phyloP scores from a whole-genome alignment of 345 rosid genomes.

The Kernera saxatilis region DNA sequence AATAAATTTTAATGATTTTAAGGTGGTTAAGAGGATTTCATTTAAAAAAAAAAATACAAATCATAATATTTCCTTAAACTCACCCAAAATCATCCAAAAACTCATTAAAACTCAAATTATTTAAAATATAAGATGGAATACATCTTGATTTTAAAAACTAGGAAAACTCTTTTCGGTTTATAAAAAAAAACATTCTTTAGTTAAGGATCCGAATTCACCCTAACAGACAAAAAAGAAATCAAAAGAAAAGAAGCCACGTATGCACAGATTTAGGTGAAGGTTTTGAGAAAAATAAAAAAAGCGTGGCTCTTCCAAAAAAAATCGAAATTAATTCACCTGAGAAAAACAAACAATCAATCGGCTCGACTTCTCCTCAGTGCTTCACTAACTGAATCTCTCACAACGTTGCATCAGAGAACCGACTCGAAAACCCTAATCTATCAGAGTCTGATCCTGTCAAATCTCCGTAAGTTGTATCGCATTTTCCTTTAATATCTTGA shows the following conservation, averaged over 20 bases:
- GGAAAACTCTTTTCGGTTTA: too few relatives aligned
- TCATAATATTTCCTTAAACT: too few relatives aligned
- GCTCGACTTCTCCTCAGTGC: neutral
- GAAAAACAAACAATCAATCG: neutral
- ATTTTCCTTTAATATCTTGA: neutral
- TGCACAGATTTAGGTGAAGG: neutral
- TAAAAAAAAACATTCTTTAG: too few relatives aligned
- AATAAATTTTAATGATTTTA: too few relatives aligned
- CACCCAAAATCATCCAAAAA: too few relatives aligned
- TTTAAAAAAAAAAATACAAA: too few relatives aligned
- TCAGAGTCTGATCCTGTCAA: neutral
- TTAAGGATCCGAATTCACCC: too few relatives aligned
- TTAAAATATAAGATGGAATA: too few relatives aligned
- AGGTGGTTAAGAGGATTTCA: too few relatives aligned
- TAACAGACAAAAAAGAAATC: neutral
- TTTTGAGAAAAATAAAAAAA: neutral
- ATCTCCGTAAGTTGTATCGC: constrained; percentile 18
- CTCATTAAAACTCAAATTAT: too few relatives aligned
- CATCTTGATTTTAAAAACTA: too few relatives aligned
- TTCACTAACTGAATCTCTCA: constrained; percentile 10
- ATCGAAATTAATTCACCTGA: neutral
- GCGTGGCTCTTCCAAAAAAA: neutral
- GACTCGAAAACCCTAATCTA: constrained; percentile 11
- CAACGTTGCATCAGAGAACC: constrained; percentile 13
- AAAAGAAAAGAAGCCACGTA: constrained; percentile 11